Conservation (phyloP, 108 stramenopile genomes). For the Seminavis robusta region DNA sequence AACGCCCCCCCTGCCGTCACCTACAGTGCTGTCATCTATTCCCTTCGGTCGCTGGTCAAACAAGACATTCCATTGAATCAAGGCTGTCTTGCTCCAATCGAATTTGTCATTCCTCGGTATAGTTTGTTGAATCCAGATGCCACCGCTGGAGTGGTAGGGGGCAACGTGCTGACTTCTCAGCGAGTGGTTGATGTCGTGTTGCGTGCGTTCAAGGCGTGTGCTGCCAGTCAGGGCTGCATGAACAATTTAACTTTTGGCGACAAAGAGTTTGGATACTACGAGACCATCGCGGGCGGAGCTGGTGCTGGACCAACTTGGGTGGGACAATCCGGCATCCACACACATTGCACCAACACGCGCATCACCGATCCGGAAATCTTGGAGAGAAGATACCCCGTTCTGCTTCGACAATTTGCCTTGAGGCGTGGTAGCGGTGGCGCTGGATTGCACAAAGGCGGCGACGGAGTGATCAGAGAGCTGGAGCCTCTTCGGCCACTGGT, state of each 20-base stretch:
- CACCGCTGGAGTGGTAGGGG: conserved; percentile 96
- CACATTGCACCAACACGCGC: conserved; percentile 99
- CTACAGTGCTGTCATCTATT: conserved; percentile 97
- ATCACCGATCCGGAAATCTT: conserved; percentile 99
- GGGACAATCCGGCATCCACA: conserved; percentile 95
- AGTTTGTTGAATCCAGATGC: conserved; percentile 89
- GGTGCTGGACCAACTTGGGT: conserved; percentile 97
- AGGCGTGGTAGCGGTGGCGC: conserved; percentile 90
- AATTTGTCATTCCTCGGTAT: conserved; percentile 85
- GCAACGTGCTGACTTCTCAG: conserved; percentile 98
- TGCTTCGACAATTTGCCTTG: conserved; percentile 87
- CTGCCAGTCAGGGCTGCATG: conserved; percentile 99
- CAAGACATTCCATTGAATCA: conserved; percentile 97
- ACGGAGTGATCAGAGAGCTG: conserved; percentile 93
- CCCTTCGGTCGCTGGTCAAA: conserved; percentile 89
- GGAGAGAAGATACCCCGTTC: conserved; percentile 92
- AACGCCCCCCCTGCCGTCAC: conserved; percentile 99
- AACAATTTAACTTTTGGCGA: conserved; percentile 99
- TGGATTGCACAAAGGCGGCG: conserved; percentile 89
- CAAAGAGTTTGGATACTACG: conserved; percentile 95
- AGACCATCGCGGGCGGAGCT: conserved; percentile 98
- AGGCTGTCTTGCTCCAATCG: conserved; percentile 93
- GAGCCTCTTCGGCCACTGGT: conserved; percentile 91
- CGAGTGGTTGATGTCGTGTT: conserved; percentile 98
- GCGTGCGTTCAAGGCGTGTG: conserved; percentile 93